Conservation (phyloP, 129 eudicot species). For the sunflower (Helianthus annuus) region HanXRQr2.0-SUNRISE NC_035445.2:99050173-99050672, state of each 20-base stretch:
- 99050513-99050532: conserved; percentile 23
- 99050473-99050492: background rate
- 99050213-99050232: too few species aligned
- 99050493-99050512: background rate
- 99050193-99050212: too few species aligned
- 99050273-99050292: too few species aligned
- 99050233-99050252: too few species aligned
- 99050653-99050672: conserved; percentile 41
- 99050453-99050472: conserved; percentile 11
- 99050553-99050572: conserved; percentile 10
- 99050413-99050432: conserved; percentile 24
- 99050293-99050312: too few species aligned
- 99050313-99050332: too few species aligned
- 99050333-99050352: conserved; percentile 20
- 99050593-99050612: conserved; percentile 33
- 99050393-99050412: conserved; percentile 32
- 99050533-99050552: background rate
- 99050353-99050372: conserved; percentile 39
- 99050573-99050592: conserved; percentile 32
- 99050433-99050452: background rate
- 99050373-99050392: conserved; percentile 35
- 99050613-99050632: conserved; percentile 32
- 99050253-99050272: too few species aligned
- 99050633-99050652: conserved; percentile 33
- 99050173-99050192: too few species aligned